Evolutionary conservation across 2,329 filamentous ascomycete species (phyloP), one percentile per base, ranked within the genome.

Genomic region (Sporothrix humicola): DNA sequence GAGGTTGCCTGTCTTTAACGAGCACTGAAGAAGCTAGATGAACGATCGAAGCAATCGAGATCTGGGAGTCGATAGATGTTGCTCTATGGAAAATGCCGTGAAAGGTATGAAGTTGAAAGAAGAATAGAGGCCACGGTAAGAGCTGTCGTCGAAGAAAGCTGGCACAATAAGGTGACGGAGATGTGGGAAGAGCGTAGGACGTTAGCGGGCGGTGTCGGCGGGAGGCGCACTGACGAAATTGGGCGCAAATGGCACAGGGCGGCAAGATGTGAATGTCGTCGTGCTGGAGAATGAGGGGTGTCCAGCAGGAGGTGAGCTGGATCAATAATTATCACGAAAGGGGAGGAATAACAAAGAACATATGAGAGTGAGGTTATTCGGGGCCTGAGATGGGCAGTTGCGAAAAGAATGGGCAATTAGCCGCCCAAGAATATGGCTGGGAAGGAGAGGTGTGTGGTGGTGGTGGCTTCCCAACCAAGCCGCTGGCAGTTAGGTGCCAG

Each of bases 181-280:
- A 52, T n/a, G 63, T 56, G 54, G 69, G 54, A 50, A 54, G 56
- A 20, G 23, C 23, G 17, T 2, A 20, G 56, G 56, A 61, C 23
- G 70, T 52, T 48, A 72, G 48, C 12, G 59, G 68, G 61, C 50
- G 72, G 72, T 52, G 68, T 72, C 69, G 73, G 69, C 58, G 61
- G 69, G 69, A 68, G 9, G 59, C 46, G 69, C 42, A 61, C 73
- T 31, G 69, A 17, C 63, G 61, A 72, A 20, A 54, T 74, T 74
- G 73, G 73, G 73, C 73, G 56, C 54, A 72, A 69, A 52, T 52
- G 59, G 50, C 52, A 44, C 46, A n/a, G 48, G 73, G 70, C 73
- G 73, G 73, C 63, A 70, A 69, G 56, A 9, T 23, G 23, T 4
- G 20, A 54, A 44, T 13, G 61, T 61, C 46, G 63, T 17, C 8